Conservation (phyloP, 306 rosid species). For the Senna siamea region DNA sequence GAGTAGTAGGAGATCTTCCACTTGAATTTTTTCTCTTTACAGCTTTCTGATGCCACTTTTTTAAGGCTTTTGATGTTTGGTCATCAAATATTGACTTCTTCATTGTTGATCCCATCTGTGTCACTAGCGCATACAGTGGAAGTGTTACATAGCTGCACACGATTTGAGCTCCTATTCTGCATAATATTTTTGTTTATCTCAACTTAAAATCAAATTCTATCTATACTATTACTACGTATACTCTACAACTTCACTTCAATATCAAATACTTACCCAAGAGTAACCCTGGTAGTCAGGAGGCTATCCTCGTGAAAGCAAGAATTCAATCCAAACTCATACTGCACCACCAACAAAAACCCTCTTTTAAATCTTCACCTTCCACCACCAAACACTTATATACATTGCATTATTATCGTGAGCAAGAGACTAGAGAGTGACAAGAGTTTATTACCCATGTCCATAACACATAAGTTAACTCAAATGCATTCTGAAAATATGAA, state of each 20-base stretch:
- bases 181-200: too few species aligned
- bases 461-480: constrained; percentile 90
- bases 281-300: constrained; percentile 49
- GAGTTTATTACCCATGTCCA: constrained; percentile 77
- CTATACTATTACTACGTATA: too few species aligned
- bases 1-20: constrained; percentile 30
- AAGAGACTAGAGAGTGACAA: background rate
- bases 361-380: too few species aligned
- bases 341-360: constrained; percentile 48
- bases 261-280: constrained; percentile 94
- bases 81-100: constrained; percentile 93
- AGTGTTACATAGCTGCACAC: constrained; percentile 91
- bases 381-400: background rate
- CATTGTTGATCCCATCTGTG: constrained; percentile 97
- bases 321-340: constrained; percentile 90
- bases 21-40: constrained; percentile 54
- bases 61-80: constrained; percentile 83
- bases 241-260: too few species aligned
- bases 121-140: constrained; percentile 91
- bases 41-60: constrained; percentile 81
- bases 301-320: constrained; percentile 82
- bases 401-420: background rate
- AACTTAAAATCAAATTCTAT: too few species aligned
- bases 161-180: constrained; percentile 80
- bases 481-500: constrained; percentile 75